Conservation (phyloP, 2,329 filamentous ascomycete species). For the Arthrobotrys entomopaga region DNA sequence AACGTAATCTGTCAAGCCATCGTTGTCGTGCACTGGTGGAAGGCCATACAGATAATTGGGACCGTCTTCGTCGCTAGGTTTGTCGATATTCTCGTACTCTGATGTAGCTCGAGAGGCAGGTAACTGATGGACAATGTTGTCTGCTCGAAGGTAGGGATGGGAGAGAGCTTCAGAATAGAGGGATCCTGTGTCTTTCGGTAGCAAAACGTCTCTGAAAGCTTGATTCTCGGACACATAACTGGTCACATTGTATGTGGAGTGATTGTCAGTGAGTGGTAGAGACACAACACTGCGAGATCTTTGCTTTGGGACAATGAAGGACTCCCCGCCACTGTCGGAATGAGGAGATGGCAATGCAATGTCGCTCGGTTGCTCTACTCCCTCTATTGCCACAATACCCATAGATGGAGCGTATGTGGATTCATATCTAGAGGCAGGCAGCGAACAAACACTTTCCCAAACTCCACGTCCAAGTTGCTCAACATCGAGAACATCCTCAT, state of each 20-base stretch:
- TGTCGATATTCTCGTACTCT: constrained; percentile 8
- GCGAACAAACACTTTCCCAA: constrained; percentile 36
- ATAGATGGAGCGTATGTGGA: constrained; percentile 11
- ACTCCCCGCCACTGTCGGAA: constrained; percentile 17
- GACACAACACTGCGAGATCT: constrained; percentile 18
- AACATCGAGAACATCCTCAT: constrained; percentile 25
- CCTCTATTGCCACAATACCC: too few relatives aligned
- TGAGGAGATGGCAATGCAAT: constrained; percentile 34
- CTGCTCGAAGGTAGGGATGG: background rate
- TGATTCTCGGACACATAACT: background rate
- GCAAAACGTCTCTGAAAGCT: background rate
- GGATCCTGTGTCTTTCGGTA: constrained; percentile 6
- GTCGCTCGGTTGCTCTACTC: constrained; percentile 10
- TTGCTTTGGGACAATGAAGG: constrained; percentile 1
- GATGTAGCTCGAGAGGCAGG: constrained; percentile 36
- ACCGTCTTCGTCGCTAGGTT: background rate
- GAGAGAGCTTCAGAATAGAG: constrained; percentile 5
- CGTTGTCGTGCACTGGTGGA: constrained; percentile 18
- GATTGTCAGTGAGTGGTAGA: constrained; percentile 18
- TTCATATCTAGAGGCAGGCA: constrained; percentile 22
- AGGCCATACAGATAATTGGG: constrained; percentile 1
- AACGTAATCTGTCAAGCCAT: background rate
- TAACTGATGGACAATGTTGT: background rate
- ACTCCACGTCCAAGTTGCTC: constrained; percentile 28
- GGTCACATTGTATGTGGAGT: constrained; percentile 6